Conservation (phyloP, 345 rosid genomes). For the Gynandropsis gynandra region DNA sequence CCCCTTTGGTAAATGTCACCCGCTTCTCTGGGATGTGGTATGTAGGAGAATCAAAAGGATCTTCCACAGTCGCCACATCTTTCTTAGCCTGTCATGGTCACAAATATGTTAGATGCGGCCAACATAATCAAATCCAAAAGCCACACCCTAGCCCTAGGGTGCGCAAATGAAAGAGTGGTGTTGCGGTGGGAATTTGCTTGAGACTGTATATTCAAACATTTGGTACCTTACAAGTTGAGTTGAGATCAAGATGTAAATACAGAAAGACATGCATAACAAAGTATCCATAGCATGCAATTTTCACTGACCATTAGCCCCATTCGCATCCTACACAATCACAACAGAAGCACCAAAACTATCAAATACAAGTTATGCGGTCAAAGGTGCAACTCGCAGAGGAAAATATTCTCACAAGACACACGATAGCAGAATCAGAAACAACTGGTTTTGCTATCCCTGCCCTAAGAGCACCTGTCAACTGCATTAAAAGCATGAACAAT, state of each 20-base stretch:
- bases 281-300: slow-evolving; percentile 8
- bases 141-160: no score
- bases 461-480: slow-evolving; percentile 25
- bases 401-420: slow-evolving; percentile 26
- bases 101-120: no score
- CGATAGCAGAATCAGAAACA: slow-evolving; percentile 23
- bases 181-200: no score
- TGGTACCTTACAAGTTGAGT: no score
- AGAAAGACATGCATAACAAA: slow-evolving; percentile 16
- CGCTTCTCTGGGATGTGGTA: slow-evolving; percentile 93
- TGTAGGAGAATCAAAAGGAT: slow-evolving; percentile 95
- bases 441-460: slow-evolving; percentile 23
- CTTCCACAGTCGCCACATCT: slow-evolving; percentile 80
- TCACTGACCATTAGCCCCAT: slow-evolving; percentile 48
- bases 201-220: no score
- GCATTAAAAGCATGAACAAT: slow-evolving; percentile 17
- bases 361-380: slow-evolving; percentile 14
- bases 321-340: slow-evolving; percentile 43
- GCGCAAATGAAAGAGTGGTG: no score
- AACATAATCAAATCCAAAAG: no score
- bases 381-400: slow-evolving; percentile 16
- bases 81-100: slow-evolving; percentile 49
- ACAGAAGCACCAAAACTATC: slow-evolving; percentile 21
- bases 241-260: neutral
- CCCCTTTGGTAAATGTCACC: slow-evolving; percentile 87